Evolutionary conservation across 2,329 filamentous ascomycete genomes (phyloP), one percentile per base, ranked within the genome.

Genomic region (Arthrobotrys megalospora): DNA sequence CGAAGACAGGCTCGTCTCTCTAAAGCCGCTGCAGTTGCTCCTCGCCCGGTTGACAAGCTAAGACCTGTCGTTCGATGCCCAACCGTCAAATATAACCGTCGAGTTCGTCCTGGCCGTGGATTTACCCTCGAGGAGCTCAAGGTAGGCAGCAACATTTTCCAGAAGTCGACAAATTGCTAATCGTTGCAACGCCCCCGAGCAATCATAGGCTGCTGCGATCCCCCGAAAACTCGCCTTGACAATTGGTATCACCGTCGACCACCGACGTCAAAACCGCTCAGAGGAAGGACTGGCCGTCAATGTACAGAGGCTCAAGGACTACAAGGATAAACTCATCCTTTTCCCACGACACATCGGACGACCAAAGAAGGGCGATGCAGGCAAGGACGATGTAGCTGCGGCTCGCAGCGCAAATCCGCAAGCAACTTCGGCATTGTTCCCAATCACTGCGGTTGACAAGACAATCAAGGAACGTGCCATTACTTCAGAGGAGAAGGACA

Each of bases 61-160:
- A 91, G 94, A 86, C 96, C 96, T 83, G 88, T 98, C 87, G 95
- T 99, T 84, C 93, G 94, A 89, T 98, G 95, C 92, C 95, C 96
- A 85, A 95, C 93, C 84, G 88, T 97, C 89, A 97, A 96, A 90
- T 97, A 99, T 91, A 99, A 99, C 93, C 94, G 96, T 86, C 94
- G 94, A 86, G 92, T 96, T 85, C 92, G 96, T 86, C 91, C 93
- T 85, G 96, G 96, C 87, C 94, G 96, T 89, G 96, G 96, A 86
- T 99, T 99, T 92, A 93, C 95, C 84, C 89, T 98, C 83, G 89
- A 91, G 88, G 96, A 99, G 91, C 90, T 99, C 86, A 99, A 99
- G 94, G 95, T 97, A 63, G 48, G 47, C 16, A 43, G 12, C 3
- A 8, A n/a, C 16, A 41, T 16, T 11, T 2, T n/a, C 1, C 14